Base-by-base conservation (phyloP, 75 land plant species). In the Isoetes taiwanensis region DNA sequence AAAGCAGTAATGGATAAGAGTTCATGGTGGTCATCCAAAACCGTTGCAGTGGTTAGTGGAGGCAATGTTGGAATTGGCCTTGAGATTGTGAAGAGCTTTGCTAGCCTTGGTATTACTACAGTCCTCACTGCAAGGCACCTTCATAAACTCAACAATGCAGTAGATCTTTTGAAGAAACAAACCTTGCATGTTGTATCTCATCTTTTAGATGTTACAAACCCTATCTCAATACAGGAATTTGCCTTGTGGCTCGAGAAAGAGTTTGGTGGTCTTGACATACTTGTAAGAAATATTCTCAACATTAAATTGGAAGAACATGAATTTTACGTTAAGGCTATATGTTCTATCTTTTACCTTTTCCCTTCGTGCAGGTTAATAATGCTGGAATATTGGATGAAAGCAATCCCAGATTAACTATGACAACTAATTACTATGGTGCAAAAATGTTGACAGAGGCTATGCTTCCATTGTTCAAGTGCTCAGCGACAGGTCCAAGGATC, bases 301-400 rank as follows among this genome's bases (percentile, higher is more conserved):
- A n/a, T n/a, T n/a, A n/a, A n/a, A n/a, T n/a, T n/a, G n/a, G n/a
- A n/a, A n/a, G n/a, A n/a, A n/a, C n/a, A n/a, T n/a, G n/a, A n/a
- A n/a, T n/a, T n/a, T n/a, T n/a, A n/a, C n/a, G n/a, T n/a, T n/a
- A n/a, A n/a, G n/a, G n/a, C n/a, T n/a, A n/a, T n/a, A n/a, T n/a
- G n/a, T n/a, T n/a, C n/a, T n/a, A n/a, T n/a, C n/a, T n/a, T n/a
- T n/a, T n/a, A n/a, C n/a, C n/a, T n/a, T n/a, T n/a, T n/a, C n/a
- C n/a, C n/a, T n/a, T n/a, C n/a, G n/a, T n/a, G n/a, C 69, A 87
- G 89, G 71, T 87, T n/a, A 84, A 88, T 62, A 88, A 88, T 63
- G 95, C 90, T 0, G 85, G 48, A 0, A 78, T 81, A 6, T 66
- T 71, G 0, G 6, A 77, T 12, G 75, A 67, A 27, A 78, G 76